Conservation (phyloP, 768 basidiomycete species). For the Gelatoporia subvermispora region DNA sequence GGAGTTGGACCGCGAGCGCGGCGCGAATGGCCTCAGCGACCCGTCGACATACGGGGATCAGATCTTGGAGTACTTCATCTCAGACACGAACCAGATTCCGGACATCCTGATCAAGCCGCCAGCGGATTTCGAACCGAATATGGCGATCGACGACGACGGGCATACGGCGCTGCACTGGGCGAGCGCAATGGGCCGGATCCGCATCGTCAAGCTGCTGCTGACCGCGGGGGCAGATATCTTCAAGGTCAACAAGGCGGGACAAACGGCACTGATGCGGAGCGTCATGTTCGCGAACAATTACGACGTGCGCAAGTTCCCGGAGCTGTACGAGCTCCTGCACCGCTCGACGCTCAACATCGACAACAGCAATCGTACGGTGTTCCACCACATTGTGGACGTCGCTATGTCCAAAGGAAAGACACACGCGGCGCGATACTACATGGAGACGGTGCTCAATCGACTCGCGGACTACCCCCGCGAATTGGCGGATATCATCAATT, state of each 20-base stretch:
- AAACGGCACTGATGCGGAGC: conserved; percentile 95
- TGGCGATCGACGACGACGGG: conserved; percentile 96
- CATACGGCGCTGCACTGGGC: conserved; percentile 98
- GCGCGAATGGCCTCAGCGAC: conserved; percentile 44
- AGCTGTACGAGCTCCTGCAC: conserved; percentile 93
- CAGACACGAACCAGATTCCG: conserved; percentile 91
- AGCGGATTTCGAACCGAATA: conserved; percentile 88
- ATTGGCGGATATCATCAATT: conserved; percentile 96
- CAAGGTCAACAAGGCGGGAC: conserved; percentile 92
- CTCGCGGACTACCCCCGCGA: conserved; percentile 93
- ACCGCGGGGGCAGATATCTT: conserved; percentile 96
- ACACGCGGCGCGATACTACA: conserved; percentile 96
- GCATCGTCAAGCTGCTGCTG: conserved; percentile 90
- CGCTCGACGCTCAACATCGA: conserved; percentile 99
- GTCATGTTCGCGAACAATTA: conserved; percentile 99
- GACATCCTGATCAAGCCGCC: conserved; percentile 84
- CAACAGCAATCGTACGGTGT: conserved; percentile 93
- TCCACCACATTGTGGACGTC: conserved; percentile 96
- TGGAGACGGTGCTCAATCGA: conserved; percentile 90
- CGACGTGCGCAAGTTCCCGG: conserved; percentile 97
- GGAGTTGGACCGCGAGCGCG: conserved; percentile 38
- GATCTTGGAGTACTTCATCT: conserved; percentile 97
- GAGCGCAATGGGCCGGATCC: conserved; percentile 96
- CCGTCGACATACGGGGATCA: conserved; percentile 85
- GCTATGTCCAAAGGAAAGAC: conserved; percentile 98